Evolutionary conservation across 2,329 filamentous ascomycete genomes (phyloP), one percentile per base, ranked within the genome.

Genomic region (Rhynchosporium secalis): DNA sequence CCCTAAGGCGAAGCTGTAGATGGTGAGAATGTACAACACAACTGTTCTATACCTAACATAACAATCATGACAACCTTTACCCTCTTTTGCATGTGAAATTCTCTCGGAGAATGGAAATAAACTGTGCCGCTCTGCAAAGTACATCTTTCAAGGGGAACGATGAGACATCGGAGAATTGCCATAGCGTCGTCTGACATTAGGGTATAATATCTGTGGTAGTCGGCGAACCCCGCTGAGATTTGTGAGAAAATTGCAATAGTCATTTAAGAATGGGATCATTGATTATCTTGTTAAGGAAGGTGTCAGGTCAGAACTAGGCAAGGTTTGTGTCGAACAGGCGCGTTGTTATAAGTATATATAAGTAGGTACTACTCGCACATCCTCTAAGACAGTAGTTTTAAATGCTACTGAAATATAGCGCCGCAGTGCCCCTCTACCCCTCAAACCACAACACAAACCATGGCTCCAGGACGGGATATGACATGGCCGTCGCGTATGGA

Each of bases 1-100:
- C 72, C 3, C 13, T 72, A 90, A 91, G 83, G 85, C 91, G 70
- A 96, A 96, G 85, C 80, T 96, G 79, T 93, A 86, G 81, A 77
- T 15, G 52, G 15, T 54, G 28, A 45, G 61, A 47, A 41, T 62
- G 58, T 64, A 65, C 40, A 62, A 64, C 29, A 58, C n/a, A 36
- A 29, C 36, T 38, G n/a, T 1, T 48, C 20, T 38, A 41, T 31
- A 43, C 26, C 28, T 51, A 58, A 45, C 10, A 36, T 36, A 10
- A 36, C 33, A 36, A 36, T 36, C 9, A 6, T 36, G 33, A 36
- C 33, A 36, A 36, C 33, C 33, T 36, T 10, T 5, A 20, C 1
- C 9, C 33, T 36, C 33, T 6, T 36, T 36, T 36, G 9, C 5
- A 5, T 36, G 33, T 10, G 33, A 36, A 10, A 36, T 36, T 36